Percentiles rank a stretch among this genome's conserved stretches.
These are phyloP conservation scores for Globisporangium canariense DNA, from an alignment of 352 stramenopile species.

Conservation along the genomic window DNA sequence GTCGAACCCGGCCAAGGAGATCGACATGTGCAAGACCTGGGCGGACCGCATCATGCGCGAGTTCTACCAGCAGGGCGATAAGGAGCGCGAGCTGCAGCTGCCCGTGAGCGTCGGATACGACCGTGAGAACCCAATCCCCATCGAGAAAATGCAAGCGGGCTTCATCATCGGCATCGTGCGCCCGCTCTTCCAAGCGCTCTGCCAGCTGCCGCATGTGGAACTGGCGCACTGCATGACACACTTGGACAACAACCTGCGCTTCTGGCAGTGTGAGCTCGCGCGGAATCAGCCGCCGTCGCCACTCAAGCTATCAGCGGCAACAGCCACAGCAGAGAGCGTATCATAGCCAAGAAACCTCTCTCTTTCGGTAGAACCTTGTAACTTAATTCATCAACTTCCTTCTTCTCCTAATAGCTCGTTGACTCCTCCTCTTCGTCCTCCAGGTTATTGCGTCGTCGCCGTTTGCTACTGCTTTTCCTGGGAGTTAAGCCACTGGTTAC, in stretches of 20 bases:
- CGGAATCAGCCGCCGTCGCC: slow-evolving; percentile 25
- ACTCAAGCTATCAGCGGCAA: slow-evolving; percentile 14
- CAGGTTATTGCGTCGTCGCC: slow-evolving; percentile 1
- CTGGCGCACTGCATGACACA: slow-evolving; percentile 63
- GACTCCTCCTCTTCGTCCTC: slow-evolving; percentile 5
- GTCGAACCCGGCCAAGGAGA: slow-evolving; percentile 89
- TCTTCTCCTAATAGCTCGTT: neutral
- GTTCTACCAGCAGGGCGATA: slow-evolving; percentile 95
- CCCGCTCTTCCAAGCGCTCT: slow-evolving; percentile 66
- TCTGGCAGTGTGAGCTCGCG: slow-evolving; percentile 72
- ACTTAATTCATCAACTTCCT: slow-evolving; percentile 1
- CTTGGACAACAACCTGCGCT: slow-evolving; percentile 57
- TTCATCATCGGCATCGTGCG: slow-evolving; percentile 94
- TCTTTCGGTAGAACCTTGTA: slow-evolving; percentile 6
- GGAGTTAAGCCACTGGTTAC: neutral
- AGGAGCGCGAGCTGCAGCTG: slow-evolving; percentile 86
- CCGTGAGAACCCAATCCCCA: slow-evolving; percentile 76
- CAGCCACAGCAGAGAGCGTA: slow-evolving; percentile 4
- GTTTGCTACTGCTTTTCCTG: slow-evolving; percentile 6
- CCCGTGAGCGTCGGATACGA: slow-evolving; percentile 89
- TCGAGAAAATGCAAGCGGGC: slow-evolving; percentile 89
- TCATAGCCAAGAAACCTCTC: slow-evolving; percentile 1
- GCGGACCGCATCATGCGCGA: slow-evolving; percentile 88
- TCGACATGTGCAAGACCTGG: slow-evolving; percentile 81
- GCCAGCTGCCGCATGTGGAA: slow-evolving; percentile 43